Evolutionary conservation across 2,329 filamentous ascomycete genomes (phyloP).

Genomic region (Epichloe sp.): DNA sequence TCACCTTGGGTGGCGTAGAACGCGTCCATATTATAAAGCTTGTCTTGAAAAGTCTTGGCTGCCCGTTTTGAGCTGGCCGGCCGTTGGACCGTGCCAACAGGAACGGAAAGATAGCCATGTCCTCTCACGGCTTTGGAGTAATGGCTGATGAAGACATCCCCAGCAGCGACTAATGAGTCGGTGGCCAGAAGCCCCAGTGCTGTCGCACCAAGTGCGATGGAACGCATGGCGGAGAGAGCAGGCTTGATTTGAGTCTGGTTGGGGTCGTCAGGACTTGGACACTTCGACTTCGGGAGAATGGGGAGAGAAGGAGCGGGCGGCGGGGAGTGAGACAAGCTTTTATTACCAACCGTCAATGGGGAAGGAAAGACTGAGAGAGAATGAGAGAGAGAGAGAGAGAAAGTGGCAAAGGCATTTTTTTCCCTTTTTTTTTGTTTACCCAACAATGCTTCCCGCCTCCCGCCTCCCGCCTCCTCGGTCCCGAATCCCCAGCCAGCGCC

Average conservation of each 20-base stretch:
- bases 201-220: constrained; percentile 4
- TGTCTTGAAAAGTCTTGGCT: constrained; percentile 16
- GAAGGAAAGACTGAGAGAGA: background rate
- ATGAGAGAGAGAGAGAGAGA: background rate
- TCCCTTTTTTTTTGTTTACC: background rate
- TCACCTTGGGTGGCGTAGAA: constrained; percentile 27
- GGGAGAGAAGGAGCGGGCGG: background rate
- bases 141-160: background rate
- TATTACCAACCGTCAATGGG: background rate
- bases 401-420: too few species aligned
- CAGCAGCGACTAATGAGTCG: constrained; percentile 2
- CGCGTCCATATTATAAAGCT: constrained; percentile 22
- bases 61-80: constrained; percentile 6
- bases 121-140: constrained; percentile 19
- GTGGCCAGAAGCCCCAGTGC: constrained; percentile 8
- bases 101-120: constrained; percentile 24
- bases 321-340: background rate
- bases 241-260: background rate
- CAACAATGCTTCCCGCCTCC: background rate
- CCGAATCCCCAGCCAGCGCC: background rate
- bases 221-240: constrained; percentile 6
- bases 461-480: background rate
- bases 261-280: background rate
- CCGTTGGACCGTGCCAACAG: constrained; percentile 19
- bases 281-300: background rate